Base-by-base conservation (phyloP, 2,329 filamentous ascomycete species). In the Torrubiella hemipterigena region DNA sequence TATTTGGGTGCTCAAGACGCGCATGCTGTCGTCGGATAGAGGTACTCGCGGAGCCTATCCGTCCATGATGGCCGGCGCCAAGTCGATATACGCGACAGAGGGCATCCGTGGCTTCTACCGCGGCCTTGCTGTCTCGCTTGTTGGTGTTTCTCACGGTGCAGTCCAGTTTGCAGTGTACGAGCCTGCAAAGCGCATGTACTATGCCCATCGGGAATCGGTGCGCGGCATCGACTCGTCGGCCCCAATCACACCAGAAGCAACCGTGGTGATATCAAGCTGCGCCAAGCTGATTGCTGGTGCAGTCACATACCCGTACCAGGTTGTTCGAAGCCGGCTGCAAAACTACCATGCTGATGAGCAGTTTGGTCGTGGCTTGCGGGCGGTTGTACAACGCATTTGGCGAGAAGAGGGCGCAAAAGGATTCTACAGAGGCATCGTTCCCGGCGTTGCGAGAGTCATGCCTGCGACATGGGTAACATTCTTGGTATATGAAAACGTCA, bases 91-190 rank as follows among this genome's bases (percentile, higher is more conserved):
- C 46, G 57, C 56, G 13, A 67, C 67, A 3, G 87, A 96, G 50
- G 91, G 91, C 2, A 35, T 77, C 17, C 55, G 62, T 9, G 91
- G 89, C 1, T 91, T 95, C 49, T 96, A 95, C 56, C 78, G 85
- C 16, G 91, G 91, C 3, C 69, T 95, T 4, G 65, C 81, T 6
- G 82, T 93, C 14, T 81, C 83, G 24, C 63, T 94, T 20, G 67
- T 95, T 35, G 89, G 89, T 11, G 86, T 95, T 20, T 80, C 77
- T 37, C 91, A 98, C 53, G 89, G 89, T 24, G 87, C 89, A 3
- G 78, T 98, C 17, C 91, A 96, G 55, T 98, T 98, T 54, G 84
- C 86, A 56, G 84, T 91, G 14, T 98, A 98, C 55, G 91, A 98
- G 52, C 70, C 73, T 1, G 47, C 69, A 14, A 73, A 74, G 55